A percentile compares a stretch with the other conserved stretches of the same genome.
Evolutionary conservation across 805 yeast genomes (phyloP).

Genomic region (Kurtzmaniella cleridarum): DNA sequence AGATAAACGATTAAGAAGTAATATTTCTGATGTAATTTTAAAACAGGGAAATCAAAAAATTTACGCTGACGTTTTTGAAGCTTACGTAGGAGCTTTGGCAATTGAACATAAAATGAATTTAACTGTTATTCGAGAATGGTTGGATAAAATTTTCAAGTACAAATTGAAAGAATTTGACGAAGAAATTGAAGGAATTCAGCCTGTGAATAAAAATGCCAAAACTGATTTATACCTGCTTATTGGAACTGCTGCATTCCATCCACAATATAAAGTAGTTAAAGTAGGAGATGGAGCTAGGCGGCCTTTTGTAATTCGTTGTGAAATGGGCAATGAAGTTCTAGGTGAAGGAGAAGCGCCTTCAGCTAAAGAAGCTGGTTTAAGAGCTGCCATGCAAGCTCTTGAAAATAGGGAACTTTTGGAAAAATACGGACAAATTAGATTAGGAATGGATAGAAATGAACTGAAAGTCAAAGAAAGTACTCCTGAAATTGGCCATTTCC

Average conservation of each 20-base stretch:
- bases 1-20: constrained; percentile 48
- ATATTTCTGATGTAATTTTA: constrained; percentile 41
- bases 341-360: constrained; percentile 72
- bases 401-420: constrained; percentile 54
- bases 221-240: constrained; percentile 70
- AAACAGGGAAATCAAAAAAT: constrained; percentile 59
- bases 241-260: constrained; percentile 66
- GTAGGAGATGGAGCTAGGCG: constrained; percentile 42
- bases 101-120: constrained; percentile 50
- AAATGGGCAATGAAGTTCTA: constrained; percentile 56
- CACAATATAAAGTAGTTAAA: constrained; percentile 48
- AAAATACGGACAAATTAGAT: constrained; percentile 53
- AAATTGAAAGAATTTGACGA: constrained; percentile 27
- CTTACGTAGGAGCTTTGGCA: constrained; percentile 82
- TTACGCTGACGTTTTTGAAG: constrained; percentile 88
- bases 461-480: constrained; percentile 3
- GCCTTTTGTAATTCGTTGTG: constrained; percentile 62
- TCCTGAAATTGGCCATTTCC: constrained; percentile 11
- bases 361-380: constrained; percentile 69
- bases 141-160: constrained; percentile 46
- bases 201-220: constrained; percentile 64
- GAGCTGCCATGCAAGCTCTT: constrained; percentile 83
- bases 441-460: constrained; percentile 16
- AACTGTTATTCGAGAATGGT: constrained; percentile 51
- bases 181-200: constrained; percentile 28